phyloP scores from a whole-genome alignment of 2,329 filamentous ascomycete genomes.

The Verticillium nonalfalfae region DNA sequence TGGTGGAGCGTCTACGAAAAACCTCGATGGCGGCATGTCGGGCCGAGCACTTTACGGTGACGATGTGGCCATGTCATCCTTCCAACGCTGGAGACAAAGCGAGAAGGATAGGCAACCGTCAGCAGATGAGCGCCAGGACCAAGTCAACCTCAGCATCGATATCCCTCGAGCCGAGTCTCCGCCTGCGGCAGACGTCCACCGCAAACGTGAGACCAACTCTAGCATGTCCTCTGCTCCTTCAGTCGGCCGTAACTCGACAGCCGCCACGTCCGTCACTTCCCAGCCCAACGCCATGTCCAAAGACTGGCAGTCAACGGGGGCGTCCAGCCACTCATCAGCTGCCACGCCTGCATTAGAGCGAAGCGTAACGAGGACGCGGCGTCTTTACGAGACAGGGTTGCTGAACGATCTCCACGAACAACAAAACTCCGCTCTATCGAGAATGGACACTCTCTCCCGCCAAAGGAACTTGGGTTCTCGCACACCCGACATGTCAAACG shows the following conservation, averaged over 20 bases:
- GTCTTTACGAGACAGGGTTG: constrained; percentile 78
- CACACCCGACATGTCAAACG: constrained; percentile 42
- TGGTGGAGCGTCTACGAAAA: constrained; percentile 16
- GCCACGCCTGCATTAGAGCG: constrained; percentile 49
- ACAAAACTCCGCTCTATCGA: constrained; percentile 67
- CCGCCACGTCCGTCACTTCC: constrained; percentile 82
- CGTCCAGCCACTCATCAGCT: constrained; percentile 24
- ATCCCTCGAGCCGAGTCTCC: constrained; percentile 44
- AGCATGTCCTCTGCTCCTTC: constrained; percentile 67
- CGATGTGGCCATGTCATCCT: constrained; percentile 76
- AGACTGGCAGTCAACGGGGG: constrained; percentile 37
- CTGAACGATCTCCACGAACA: constrained; percentile 76
- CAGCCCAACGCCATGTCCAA: constrained; percentile 51
- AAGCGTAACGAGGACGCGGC: constrained; percentile 61
- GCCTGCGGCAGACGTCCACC: constrained; percentile 57
- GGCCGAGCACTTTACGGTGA: constrained; percentile 76
- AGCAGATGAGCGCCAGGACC: constrained; percentile 31
- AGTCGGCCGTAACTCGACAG: constrained; percentile 70
- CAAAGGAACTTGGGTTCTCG: constrained; percentile 46
- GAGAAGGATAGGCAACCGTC: constrained; percentile 49
- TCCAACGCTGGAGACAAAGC: constrained; percentile 65
- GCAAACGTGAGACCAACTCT: constrained; percentile 79
- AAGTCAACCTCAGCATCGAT: constrained; percentile 17
- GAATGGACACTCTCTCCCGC: constrained; percentile 71
- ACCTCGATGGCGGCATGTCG: constrained; percentile 41